Conservation (phyloP, 768 basidiomycete genomes). For the Auricularia sp. region DNA sequence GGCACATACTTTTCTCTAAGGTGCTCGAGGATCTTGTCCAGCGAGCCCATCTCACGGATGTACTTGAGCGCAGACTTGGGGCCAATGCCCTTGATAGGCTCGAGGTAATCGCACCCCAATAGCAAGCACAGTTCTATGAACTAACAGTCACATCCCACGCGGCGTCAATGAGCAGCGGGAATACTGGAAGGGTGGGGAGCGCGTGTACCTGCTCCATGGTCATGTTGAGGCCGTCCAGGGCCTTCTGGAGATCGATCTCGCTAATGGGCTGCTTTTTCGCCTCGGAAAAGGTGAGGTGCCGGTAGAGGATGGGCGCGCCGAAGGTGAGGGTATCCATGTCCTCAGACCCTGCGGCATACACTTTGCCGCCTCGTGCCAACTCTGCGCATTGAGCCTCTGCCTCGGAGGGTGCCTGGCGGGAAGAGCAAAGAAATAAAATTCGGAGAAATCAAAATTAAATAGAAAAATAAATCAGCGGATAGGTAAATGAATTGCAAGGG, state of each 20-base stretch:
- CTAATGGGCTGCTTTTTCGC: conserved; percentile 95
- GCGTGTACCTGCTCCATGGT: conserved; percentile 71
- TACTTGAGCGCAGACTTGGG: conserved; percentile 94
- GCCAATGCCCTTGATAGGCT: conserved; percentile 95
- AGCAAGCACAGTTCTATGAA: conserved; percentile 95
- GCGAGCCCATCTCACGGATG: conserved; percentile 65
- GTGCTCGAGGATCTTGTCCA: conserved; percentile 66
- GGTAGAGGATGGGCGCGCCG: conserved; percentile 78
- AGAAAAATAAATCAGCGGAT: not conserved
- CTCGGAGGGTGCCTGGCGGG: conserved; percentile 82
- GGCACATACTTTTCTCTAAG: conserved; percentile 60
- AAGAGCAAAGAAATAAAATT: not conserved
- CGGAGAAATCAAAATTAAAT: not conserved
- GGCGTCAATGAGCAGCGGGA: not conserved
- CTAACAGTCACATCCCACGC: conserved; percentile 27
- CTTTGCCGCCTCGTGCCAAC: conserved; percentile 91
- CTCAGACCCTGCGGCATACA: conserved; percentile 93
- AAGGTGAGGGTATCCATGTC: conserved; percentile 99
- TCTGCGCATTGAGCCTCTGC: conserved; percentile 99
- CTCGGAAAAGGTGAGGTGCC: conserved; percentile 96
- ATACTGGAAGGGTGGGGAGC: not conserved
- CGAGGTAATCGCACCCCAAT: conserved; percentile 95
- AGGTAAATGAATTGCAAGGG: not conserved
- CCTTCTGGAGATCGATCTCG: conserved; percentile 75
- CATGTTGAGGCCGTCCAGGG: conserved; percentile 85